Base-by-base conservation (phyloP, 129 eudicot genomes). In the Saussurea involucrata region DNA sequence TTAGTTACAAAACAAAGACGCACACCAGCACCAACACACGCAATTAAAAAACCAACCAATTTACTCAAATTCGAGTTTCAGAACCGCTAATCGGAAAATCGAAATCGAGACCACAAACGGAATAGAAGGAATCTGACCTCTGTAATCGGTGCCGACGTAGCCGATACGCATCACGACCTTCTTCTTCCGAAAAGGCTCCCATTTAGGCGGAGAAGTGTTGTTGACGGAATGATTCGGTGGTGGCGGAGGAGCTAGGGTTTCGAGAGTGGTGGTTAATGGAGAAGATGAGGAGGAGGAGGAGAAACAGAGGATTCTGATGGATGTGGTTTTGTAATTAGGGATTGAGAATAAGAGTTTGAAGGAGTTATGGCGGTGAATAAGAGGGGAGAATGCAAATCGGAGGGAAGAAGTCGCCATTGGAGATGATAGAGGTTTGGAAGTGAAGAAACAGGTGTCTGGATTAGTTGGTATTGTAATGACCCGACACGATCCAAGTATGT, bases 111-210 rank as follows among this genome's bases (percentile, higher is more conserved):
- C 7, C 21, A 17, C 5, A n/a, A n/a, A n/a, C 12, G 4, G 24
- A 63, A 12, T n/a, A 21, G 66, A 44, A 32, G 1, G 18, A 15
- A 22, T 15, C 25, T 3, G 15, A 87, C 98, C 98, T 94, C 87
- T 83, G 78, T 94, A 94, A 80, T 89, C 85, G 65, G 98, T 80
- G 58, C 98, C 98, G 20, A 91, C 95, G 80, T 94, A 94, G 15
- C 98, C 97, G 22, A 94, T 90, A 75, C 98, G 97, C 98, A 94
- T 91, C 6, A 94, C 98, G 5, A 94, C 98, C 77, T 94, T 94
- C 87, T 94, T 94, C 86, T 94, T 94, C 73, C 86, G 90, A 73
- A 82, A 86, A 4, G 96, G 80, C 70, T 91, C 91, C 98, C 97
- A 94, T 86, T 85, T 86, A 15, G 17, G n/a, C 33, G 80, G 27